Evolutionary conservation across 176 grass and related monocot species (phyloP).

Genomic region (Thalia dealbata): DNA sequence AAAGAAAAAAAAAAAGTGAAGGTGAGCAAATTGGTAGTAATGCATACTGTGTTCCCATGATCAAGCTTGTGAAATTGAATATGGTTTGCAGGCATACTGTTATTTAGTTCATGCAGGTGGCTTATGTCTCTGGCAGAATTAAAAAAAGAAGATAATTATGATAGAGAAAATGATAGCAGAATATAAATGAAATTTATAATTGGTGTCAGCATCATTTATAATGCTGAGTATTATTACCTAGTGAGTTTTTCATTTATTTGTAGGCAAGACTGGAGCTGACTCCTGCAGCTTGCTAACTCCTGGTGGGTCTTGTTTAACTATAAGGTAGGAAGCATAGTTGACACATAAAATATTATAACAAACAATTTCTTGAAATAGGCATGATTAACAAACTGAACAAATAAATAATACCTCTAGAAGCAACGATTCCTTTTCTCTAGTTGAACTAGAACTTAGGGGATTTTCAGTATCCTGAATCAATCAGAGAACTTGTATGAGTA

Average conservation of each 20-base stretch:
- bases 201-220: not conserved
- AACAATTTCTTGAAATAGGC: conserved; percentile 1
- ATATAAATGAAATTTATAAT: not conserved
- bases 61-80: conserved; percentile 21
- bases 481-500: not conserved
- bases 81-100: conserved; percentile 17
- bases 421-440: conserved; percentile 38
- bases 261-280: conserved; percentile 57
- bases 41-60: conserved; percentile 23
- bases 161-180: not conserved
- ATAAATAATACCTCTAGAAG: conserved; percentile 35
- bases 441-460: conserved; percentile 12
- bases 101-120: conserved; percentile 47
- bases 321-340: not conserved
- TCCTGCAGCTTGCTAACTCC: conserved; percentile 59
- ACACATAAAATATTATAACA: not conserved
- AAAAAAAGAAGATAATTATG: conserved; percentile 3
- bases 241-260: conserved; percentile 66
- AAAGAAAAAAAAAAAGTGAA: not conserved
- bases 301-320: conserved; percentile 49
- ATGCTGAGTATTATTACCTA: conserved; percentile 37
- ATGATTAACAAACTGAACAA: conserved; percentile 4
- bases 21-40: conserved; percentile 10
- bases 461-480: conserved; percentile 36
- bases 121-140: conserved; percentile 52